These are phyloP conservation scores for Sindora glabra DNA, from an alignment of 306 rosid species.

Conservation along the genomic window DNA sequence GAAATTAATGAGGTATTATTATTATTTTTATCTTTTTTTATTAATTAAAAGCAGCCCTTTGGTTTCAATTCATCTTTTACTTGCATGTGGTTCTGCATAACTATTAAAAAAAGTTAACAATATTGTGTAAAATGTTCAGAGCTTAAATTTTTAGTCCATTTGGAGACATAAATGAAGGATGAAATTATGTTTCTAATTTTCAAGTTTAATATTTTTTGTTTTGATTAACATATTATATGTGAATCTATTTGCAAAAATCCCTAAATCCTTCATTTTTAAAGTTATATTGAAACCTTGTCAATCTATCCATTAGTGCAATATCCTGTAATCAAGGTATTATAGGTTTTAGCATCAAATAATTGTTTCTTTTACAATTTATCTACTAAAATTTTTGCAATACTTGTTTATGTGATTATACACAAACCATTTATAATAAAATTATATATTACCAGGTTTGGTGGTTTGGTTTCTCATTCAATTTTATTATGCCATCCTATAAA, in stretches of 20 bases:
- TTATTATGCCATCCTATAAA: conserved; percentile 30
- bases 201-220: too few species aligned
- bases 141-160: too few species aligned
- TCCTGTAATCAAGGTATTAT: conserved; percentile 43
- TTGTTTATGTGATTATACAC: conserved; percentile 24
- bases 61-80: not conserved
- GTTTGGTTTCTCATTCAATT: conserved; percentile 30
- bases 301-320: conserved; percentile 28
- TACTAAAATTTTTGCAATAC: conserved; percentile 26
- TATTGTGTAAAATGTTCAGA: too few species aligned
- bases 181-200: too few species aligned
- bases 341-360: conserved; percentile 27
- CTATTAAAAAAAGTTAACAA: too few species aligned
- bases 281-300: conserved; percentile 26
- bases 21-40: not conserved
- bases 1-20: conserved; percentile 81
- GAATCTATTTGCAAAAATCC: conserved; percentile 29
- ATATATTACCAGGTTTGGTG: conserved; percentile 38
- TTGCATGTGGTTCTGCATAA: not conserved
- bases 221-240: conserved; percentile 48
- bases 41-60: not conserved
- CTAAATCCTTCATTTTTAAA: conserved; percentile 29
- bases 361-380: conserved; percentile 19
- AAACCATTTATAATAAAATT: conserved; percentile 43
- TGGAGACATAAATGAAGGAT: too few species aligned